Percentiles rank a stretch among this genome's conserved stretches.
Evolutionary conservation across 2,329 filamentous ascomycete genomes (phyloP).

Genomic region (Claviceps fusiformis): DNA sequence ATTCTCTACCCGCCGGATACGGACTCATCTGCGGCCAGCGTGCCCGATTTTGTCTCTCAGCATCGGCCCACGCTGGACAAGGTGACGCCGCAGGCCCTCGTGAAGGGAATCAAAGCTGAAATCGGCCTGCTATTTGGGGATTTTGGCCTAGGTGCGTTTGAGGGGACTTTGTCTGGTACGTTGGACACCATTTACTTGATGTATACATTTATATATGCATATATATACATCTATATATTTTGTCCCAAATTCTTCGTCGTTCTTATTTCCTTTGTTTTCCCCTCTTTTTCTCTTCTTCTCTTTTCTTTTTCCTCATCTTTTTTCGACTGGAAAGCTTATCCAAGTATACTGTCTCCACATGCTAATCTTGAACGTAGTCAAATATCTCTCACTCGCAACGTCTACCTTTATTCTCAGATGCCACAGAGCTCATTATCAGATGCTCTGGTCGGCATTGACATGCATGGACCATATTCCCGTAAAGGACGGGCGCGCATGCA

Average conservation of each 20-base stretch:
- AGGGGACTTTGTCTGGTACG: slow-evolving; percentile 54
- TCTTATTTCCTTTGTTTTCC: no score
- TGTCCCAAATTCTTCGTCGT: no score
- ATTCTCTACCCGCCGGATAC: slow-evolving; percentile 67
- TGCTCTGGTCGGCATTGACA: slow-evolving; percentile 82
- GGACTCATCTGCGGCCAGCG: slow-evolving; percentile 19
- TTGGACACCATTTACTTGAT: background rate
- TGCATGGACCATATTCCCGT: slow-evolving; percentile 60
- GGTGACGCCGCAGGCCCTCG: slow-evolving; percentile 51
- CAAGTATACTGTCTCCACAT: background rate
- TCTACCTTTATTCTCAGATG: slow-evolving; percentile 86
- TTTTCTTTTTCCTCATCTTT: background rate
- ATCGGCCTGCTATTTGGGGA: slow-evolving; percentile 71
- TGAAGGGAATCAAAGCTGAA: slow-evolving; percentile 56
- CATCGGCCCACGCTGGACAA: slow-evolving; percentile 65
- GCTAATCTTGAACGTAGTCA: slow-evolving; percentile 41
- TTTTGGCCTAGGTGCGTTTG: slow-evolving; percentile 66
- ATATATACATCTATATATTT: background rate
- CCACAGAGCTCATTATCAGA: slow-evolving; percentile 65
- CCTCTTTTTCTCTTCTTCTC: background rate
- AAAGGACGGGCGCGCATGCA: slow-evolving; percentile 49
- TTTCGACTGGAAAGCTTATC: no score
- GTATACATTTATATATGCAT: background rate
- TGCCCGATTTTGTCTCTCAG: slow-evolving; percentile 55
- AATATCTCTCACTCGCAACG: slow-evolving; percentile 85